Conservation (phyloP, 208 protist species). For the Acanthamoeba divionensis region DNA sequence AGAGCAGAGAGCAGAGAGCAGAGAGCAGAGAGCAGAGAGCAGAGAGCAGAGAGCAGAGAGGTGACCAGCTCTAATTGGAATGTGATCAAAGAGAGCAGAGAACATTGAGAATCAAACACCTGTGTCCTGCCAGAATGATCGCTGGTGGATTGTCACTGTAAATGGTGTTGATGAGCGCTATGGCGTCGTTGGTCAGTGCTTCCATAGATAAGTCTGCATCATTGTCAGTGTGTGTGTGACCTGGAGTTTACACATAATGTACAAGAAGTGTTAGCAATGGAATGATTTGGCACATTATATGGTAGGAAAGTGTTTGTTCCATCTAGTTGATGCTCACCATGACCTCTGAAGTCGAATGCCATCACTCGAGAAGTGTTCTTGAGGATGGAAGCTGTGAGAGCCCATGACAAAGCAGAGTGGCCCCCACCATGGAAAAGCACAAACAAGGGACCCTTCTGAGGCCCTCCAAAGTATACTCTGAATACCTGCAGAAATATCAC, state of each 20-base stretch:
- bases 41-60: not conserved
- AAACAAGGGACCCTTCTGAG: not conserved
- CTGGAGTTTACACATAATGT: not conserved
- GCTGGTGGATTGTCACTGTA: no score
- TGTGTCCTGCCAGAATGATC: slow-evolving; percentile 51
- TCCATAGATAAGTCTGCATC: slow-evolving; percentile 61
- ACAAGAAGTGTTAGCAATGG: not conserved
- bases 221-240: not conserved
- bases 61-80: no score
- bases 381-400: not conserved
- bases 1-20: slow-evolving; percentile 26
- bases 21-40: not conserved
- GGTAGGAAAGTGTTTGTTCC: not conserved
- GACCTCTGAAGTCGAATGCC: slow-evolving; percentile 14
- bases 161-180: slow-evolving; percentile 17
- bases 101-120: not conserved
- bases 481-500: not conserved
- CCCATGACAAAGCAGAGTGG: slow-evolving; percentile 46
- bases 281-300: not conserved
- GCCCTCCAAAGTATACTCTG: slow-evolving; percentile 4
- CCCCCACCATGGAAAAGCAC: slow-evolving; percentile 50
- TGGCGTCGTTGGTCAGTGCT: slow-evolving; percentile 45
- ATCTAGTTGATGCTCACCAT: not conserved
- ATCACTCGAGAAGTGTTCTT: not conserved
- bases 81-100: not conserved